phyloP scores from a whole-genome alignment of 345 rosid species.

The Capsella bursapastoris region DNA sequence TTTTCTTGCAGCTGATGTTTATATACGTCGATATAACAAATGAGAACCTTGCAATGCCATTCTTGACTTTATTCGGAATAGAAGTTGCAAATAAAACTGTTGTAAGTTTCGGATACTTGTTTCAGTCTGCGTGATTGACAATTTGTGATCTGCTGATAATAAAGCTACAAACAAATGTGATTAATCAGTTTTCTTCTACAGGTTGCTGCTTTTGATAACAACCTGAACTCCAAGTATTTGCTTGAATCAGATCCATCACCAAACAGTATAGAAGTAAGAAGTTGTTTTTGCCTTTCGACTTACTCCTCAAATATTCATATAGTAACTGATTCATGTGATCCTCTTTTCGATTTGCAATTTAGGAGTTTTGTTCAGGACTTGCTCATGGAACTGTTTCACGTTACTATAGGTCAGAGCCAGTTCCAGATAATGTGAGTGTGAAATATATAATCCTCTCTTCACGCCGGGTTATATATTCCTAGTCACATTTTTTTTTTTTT shows the following conservation, averaged over 20 bases:
- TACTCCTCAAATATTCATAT: conserved; percentile 13
- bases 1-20: conserved; percentile 74
- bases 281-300: conserved; percentile 22
- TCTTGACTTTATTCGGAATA: conserved; percentile 78
- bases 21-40: conserved; percentile 62
- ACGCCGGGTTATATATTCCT: neutral
- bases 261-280: conserved; percentile 69
- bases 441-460: neutral
- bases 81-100: conserved; percentile 62
- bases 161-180: conserved; percentile 29
- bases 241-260: conserved; percentile 67
- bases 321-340: neutral
- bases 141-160: conserved; percentile 18
- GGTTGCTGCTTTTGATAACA: conserved; percentile 88
- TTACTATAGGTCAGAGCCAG: conserved; percentile 77
- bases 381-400: conserved; percentile 56
- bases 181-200: conserved; percentile 40
- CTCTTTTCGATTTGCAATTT: conserved; percentile 29
- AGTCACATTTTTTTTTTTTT: neutral
- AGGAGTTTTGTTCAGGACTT: conserved; percentile 76
- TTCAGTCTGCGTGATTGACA: neutral
- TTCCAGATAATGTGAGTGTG: conserved; percentile 81
- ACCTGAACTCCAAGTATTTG: conserved; percentile 66
- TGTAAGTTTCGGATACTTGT: conserved; percentile 51
- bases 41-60: conserved; percentile 87